Base-by-base conservation (phyloP, 768 basidiomycete genomes). In the Pulveroboletus ravenelii region DNA sequence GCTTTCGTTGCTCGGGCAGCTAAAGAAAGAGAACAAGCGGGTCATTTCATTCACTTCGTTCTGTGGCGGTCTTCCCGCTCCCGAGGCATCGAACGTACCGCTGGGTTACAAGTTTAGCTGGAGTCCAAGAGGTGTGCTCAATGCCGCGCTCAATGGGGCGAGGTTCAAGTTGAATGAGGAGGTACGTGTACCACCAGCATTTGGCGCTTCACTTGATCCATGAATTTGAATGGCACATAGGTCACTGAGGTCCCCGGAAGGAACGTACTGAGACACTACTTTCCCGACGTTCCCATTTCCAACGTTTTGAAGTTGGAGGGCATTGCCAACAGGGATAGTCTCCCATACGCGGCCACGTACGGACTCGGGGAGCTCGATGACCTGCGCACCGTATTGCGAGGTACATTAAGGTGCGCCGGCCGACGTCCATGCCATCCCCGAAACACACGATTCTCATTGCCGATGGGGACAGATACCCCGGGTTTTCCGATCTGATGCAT, bases 51-150 rank as follows among this genome's bases (percentile, higher is more conserved):
- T 95, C 65, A 81, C 81, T 1, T 93, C 90, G 1, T 94, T 94
- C 75, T 97, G 94, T 49, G 94, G 94, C 1, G 94, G 94, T 1
- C 73, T 97, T 5, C 94, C 94, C 0, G 84, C 86, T 1, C 89
- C 89, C 0, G 87, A 64, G 18, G 69, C 62, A 8, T 59, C 69
- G 9, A 67, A 74, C 53, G 80, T 86, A 14, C 91, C 92, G 2
- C 70, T 94, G 10, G 77, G 85, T n/a, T 93, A 95, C 62, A 95
- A 93, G 63, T 93, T 93, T 63, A 90, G 91, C 57, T 97, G 94
- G 94, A 88, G 83, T 43, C 93, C 94, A 0, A 76, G 83, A 50
- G 93, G 91, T 6, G 93, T 95, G 8, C 70, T 97, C 35, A 79
- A 75, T 14, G 94, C 93, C 3, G 88, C 89, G 0, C 66, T 83